Evolutionary conservation across 1,284 basidiomycete genomes (phyloP), one percentile per base, ranked within the genome.

Genomic region (Boletellus sp.): DNA sequence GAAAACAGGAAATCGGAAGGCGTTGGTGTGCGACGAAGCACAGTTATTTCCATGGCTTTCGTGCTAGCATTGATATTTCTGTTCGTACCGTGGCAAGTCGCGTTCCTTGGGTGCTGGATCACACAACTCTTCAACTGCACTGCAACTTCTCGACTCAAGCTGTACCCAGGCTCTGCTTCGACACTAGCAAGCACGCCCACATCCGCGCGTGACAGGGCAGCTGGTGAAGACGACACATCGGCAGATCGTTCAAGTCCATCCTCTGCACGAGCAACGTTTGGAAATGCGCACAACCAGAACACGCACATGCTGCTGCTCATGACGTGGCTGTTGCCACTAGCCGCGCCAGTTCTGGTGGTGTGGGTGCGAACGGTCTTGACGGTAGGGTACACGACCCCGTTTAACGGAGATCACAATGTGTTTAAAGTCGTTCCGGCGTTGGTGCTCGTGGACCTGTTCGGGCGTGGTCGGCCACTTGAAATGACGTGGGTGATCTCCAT

Each of bases 11-110:
- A 55, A 36, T 68, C 69, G 48, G 71, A 74, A 34, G 55, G 63
- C 16, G 21, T 42, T 5, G 62, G 69, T 25, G 63, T 73, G 32
- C 71, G 69, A 36, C 69, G 69, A 47, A 71, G 72, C 55, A 78
- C 76, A 2, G 26, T 85, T 14, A 36, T 82, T 6, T 88, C 86
- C 1, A 77, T 90, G 60, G 57, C 58, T 5, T 41, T 84, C 13
- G 73, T 94, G n/a, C 73, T 84, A 36, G 50, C 79, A 10, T 69
- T 85, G 11, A 82, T 93, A 34, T 78, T 84, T 52, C 56, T 91
- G 22, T 69, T 91, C 47, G 73, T 95, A 17, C 94, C 94, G 0
- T 92, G 91, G 78, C 93, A 96, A 66, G 87, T 94, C 25, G 91
- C 87, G 2, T 93, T 89, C 63, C 76, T 95, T 13, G 82, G 88